These are phyloP conservation scores for Cordyceps militaris DNA, from an alignment of 2,329 filamentous ascomycete species.

Conservation along the genomic window DNA sequence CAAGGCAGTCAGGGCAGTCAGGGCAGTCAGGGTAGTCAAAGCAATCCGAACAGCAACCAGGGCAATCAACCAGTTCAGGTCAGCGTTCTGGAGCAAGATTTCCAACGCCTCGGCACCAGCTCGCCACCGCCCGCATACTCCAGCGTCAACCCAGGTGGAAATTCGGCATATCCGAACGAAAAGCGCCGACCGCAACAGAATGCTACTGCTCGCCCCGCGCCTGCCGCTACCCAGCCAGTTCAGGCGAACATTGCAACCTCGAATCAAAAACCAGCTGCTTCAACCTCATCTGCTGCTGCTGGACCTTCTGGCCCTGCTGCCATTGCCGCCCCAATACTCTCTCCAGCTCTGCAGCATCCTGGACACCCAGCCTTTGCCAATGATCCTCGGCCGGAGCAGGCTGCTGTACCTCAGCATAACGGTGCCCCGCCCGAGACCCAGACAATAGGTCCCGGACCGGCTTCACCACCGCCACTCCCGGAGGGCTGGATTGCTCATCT, in stretches of 20 bases:
- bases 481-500: constrained; percentile 98
- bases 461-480: constrained; percentile 84
- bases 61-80: constrained; percentile 39
- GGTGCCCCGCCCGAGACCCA: not conserved
- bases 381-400: constrained; percentile 54
- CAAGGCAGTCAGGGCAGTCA: constrained; percentile 34
- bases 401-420: constrained; percentile 38
- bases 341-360: constrained; percentile 48
- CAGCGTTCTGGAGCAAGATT: constrained; percentile 77
- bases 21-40: constrained; percentile 37
- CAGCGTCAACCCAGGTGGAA: constrained; percentile 52
- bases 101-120: constrained; percentile 72
- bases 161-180: constrained; percentile 67
- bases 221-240: constrained; percentile 22
- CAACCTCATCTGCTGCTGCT: constrained; percentile 18
- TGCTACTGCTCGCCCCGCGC: constrained; percentile 18
- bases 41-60: too few species aligned
- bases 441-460: constrained; percentile 43
- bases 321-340: constrained; percentile 17
- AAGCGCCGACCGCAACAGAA: constrained; percentile 53
- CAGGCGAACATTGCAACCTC: constrained; percentile 23
- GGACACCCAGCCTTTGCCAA: constrained; percentile 90
- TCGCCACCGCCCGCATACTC: constrained; percentile 95
- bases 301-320: constrained; percentile 27
- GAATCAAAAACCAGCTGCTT: constrained; percentile 13